Conservation (phyloP, 257 asterid genomes). For the Schizonepeta tenuifolia region DNA sequence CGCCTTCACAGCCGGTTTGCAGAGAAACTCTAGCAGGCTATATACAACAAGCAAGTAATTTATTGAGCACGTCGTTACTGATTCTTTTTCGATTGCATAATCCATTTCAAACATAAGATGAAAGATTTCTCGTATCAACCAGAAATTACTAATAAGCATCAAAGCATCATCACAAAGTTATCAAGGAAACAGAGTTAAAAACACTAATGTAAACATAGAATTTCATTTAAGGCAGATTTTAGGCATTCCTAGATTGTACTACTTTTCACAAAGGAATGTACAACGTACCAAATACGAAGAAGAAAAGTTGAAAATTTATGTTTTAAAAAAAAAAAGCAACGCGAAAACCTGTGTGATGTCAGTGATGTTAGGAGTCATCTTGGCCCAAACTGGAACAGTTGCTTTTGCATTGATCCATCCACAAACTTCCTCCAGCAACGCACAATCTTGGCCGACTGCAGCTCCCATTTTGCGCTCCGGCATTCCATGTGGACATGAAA, state of each 20-base stretch:
- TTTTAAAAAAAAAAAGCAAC: neutral
- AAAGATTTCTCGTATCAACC: no score
- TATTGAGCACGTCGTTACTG: no score
- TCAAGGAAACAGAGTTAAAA: no score
- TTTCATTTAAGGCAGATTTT: neutral
- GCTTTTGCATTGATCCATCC: slow-evolving; percentile 94
- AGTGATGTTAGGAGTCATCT: slow-evolving; percentile 96
- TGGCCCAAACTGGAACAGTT: slow-evolving; percentile 95
- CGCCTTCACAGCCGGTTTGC: slow-evolving; percentile 82
- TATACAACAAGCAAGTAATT: slow-evolving; percentile 17
- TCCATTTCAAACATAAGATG: neutral
- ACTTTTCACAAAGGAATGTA: neutral
- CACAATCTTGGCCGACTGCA: slow-evolving; percentile 98
- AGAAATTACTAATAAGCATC: no score
- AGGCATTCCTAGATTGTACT: no score
- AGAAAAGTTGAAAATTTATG: no score
- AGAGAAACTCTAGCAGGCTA: slow-evolving; percentile 91
- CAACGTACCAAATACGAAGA: neutral
- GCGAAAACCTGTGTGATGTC: slow-evolving; percentile 74
- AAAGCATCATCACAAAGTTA: no score
- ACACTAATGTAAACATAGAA: neutral
- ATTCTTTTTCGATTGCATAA: no score
- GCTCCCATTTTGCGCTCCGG: slow-evolving; percentile 99
- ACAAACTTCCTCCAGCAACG: slow-evolving; percentile 79
- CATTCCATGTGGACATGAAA: slow-evolving; percentile 99